phyloP scores from a whole-genome alignment of 2,329 filamentous ascomycete genomes.

The Chlorencoelia australis region DNA sequence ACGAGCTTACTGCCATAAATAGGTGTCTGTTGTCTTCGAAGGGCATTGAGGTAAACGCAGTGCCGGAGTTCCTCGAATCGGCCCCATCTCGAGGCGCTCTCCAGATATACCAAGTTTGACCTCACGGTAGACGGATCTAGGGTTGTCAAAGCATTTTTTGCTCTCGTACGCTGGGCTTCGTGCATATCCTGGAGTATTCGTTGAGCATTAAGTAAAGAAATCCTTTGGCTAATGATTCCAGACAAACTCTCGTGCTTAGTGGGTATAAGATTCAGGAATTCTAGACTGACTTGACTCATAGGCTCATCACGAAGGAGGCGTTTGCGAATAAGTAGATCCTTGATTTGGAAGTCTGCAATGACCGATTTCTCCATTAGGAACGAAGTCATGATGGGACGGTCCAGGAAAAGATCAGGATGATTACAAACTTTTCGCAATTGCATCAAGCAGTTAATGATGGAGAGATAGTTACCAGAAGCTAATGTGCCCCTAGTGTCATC shows the following conservation, averaged over 20 bases:
- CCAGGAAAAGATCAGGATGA: slow-evolving; percentile 93
- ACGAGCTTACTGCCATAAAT: slow-evolving; percentile 74
- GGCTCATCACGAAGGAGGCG: slow-evolving; percentile 52
- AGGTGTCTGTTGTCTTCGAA: slow-evolving; percentile 70
- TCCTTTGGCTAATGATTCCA: slow-evolving; percentile 39
- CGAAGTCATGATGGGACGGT: slow-evolving; percentile 91
- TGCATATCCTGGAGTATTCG: slow-evolving; percentile 58
- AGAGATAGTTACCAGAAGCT: slow-evolving; percentile 88
- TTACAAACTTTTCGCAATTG: slow-evolving; percentile 97
- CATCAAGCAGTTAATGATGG: slow-evolving; percentile 97
- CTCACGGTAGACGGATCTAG: slow-evolving; percentile 58
- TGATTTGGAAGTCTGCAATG: slow-evolving; percentile 61
- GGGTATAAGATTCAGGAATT: slow-evolving; percentile 72
- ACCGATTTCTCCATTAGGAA: slow-evolving; percentile 83
- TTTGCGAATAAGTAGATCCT: slow-evolving; percentile 59
- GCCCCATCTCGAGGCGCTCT: slow-evolving; percentile 58
- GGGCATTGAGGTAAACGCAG: slow-evolving; percentile 68
- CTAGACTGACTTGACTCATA: slow-evolving; percentile 57
- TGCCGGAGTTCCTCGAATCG: slow-evolving; percentile 72
- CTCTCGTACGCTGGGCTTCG: slow-evolving; percentile 55
- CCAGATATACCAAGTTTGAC: slow-evolving; percentile 62
- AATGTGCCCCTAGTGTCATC: slow-evolving; percentile 83
- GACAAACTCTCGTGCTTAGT: slow-evolving; percentile 60
- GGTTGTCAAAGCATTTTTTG: slow-evolving; percentile 43
- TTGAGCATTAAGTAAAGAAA: slow-evolving; percentile 60